Evolutionary conservation across 306 rosid genomes (phyloP), one percentile per base, ranked within the genome.

Genomic region (Lathyrus aphaca): DNA sequence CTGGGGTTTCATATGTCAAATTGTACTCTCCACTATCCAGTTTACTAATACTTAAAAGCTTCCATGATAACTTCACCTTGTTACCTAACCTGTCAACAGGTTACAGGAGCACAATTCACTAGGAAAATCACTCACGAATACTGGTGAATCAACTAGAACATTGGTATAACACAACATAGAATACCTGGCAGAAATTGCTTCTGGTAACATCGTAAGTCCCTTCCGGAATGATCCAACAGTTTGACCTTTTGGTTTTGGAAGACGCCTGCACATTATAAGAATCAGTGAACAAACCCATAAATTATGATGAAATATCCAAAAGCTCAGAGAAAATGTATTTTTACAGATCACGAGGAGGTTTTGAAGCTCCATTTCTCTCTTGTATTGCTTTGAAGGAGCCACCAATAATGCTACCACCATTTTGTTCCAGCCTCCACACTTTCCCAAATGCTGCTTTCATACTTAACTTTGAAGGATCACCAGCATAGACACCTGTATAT

Each of bases 361-460:
- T 91, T 44, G 86, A 69, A 79, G 83, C 63, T 72, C 25, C 74
- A 64, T 82, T 89, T 82, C 82, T 87, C 86, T 84, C 96, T 76
- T 86, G 97, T 79, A 94, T 16, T 77, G 99, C 90, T 87, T 89
- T 94, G 75, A 94, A 85, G 81, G 97, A 77, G n/a, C 99, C 97
- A 69, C 97, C 99, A 64, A 94, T 79, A 50, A 94, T 94, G 79
- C 97, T 91, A 59, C 97, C 97, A 37, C 99, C 97, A 72, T 76
- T 94, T 80, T 91, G 85, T 83, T 94, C 99, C 50, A 94, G 84
- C 80, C 51, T 89, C 99, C 99, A 94, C 59, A 94, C 97, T 82
- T 87, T 94, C 18, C 99, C 95, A 66, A 94, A 94, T 66, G 99
- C 99, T 58, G 99, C 99, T 79, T 91, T 91, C 99, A 94, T 91